A percentile compares a stretch with the other conserved stretches of the same genome.
These are phyloP conservation scores for Aspergillus novofumigatus DNA, from an alignment of 2,329 filamentous ascomycete species.

Conservation along the genomic window DNA sequence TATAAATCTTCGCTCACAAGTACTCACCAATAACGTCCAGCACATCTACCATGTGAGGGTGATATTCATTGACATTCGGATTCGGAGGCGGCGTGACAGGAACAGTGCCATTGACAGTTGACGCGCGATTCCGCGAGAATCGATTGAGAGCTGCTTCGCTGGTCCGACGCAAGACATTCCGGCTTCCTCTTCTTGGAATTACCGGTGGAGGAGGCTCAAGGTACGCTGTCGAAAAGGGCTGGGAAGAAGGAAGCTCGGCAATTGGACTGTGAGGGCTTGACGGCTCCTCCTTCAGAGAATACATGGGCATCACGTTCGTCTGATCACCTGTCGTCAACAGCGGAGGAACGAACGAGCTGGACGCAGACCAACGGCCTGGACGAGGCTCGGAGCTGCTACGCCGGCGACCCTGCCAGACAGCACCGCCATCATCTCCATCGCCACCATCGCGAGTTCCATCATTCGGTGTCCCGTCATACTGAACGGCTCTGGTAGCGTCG, in stretches of 20 bases:
- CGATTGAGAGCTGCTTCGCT: slow-evolving; percentile 29
- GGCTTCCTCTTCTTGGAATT: slow-evolving; percentile 12
- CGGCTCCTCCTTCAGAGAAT: slow-evolving; percentile 32
- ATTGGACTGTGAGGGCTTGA: slow-evolving; percentile 15
- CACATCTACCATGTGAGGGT: slow-evolving; percentile 60
- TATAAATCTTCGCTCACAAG: neutral
- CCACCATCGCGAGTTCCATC: neutral
- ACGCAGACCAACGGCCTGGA: slow-evolving; percentile 29
- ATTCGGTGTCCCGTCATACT: neutral
- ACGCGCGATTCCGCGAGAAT: slow-evolving; percentile 31
- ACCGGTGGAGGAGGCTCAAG: slow-evolving; percentile 13
- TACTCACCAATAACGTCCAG: slow-evolving; percentile 63
- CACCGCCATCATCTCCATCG: slow-evolving; percentile 21
- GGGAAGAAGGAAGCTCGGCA: slow-evolving; percentile 2
- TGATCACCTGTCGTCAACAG: slow-evolving; percentile 18
- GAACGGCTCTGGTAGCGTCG: neutral
- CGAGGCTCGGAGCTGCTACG: slow-evolving; percentile 41
- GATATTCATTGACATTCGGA: slow-evolving; percentile 47
- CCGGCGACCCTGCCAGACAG: slow-evolving; percentile 28
- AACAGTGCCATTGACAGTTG: slow-evolving; percentile 23
- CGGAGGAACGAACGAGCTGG: slow-evolving; percentile 17
- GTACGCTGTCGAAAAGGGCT: slow-evolving; percentile 9
- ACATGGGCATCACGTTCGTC: slow-evolving; percentile 20
- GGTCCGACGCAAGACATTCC: slow-evolving; percentile 28
- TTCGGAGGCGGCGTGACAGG: slow-evolving; percentile 8